Conservation (phyloP, 176 grass and related monocot genomes). For the Carex myosuroides region DNA sequence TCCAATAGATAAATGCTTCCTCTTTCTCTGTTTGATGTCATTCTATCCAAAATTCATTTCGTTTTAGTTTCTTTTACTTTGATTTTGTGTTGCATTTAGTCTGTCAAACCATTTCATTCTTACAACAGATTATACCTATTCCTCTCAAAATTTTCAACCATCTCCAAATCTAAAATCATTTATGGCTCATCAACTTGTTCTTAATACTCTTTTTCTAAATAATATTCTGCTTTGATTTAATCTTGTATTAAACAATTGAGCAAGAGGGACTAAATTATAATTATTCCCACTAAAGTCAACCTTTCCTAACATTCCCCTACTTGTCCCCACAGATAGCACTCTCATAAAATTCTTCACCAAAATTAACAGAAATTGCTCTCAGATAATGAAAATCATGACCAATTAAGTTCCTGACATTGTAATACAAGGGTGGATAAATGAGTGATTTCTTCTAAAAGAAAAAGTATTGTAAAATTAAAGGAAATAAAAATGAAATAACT, state of each 20-base stretch:
- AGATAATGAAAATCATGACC: background rate
- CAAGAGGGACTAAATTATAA: background rate
- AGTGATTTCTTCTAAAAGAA: background rate
- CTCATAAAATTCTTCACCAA: background rate
- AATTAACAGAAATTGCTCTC: background rate
- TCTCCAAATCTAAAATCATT: background rate
- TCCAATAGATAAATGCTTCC: background rate
- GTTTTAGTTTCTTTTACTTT: background rate
- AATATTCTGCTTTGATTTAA: background rate
- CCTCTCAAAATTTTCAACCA: background rate
- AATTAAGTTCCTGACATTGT: background rate
- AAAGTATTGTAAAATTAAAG: background rate
- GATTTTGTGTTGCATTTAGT: background rate
- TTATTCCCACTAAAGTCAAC: background rate
- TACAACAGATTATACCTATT: background rate
- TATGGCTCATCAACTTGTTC: background rate
- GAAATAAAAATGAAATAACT: background rate
- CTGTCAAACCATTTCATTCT: background rate
- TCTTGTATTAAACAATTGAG: background rate
- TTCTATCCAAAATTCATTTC: background rate
- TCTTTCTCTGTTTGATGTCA: background rate
- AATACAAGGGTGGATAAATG: background rate
- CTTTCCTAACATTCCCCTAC: background rate
- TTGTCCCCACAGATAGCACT: background rate
- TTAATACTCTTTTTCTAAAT: background rate